A percentile compares a stretch with the other conserved stretches of the same genome.
phyloP scores from a whole-genome alignment of 2,329 filamentous ascomycete genomes.

The Pseudocercospora vitis region DNA sequence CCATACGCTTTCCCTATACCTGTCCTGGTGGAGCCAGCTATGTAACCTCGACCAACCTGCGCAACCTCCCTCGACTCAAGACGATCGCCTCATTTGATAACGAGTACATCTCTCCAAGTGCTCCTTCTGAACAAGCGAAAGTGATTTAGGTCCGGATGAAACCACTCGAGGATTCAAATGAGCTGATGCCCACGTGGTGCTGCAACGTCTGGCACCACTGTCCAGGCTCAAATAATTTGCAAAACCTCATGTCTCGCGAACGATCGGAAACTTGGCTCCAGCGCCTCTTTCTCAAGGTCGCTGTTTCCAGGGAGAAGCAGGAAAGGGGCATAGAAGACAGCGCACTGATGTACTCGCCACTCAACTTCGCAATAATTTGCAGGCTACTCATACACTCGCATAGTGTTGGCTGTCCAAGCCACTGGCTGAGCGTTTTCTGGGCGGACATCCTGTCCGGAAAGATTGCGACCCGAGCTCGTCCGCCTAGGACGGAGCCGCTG shows the following conservation, averaged over 20 bases:
- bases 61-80: conserved; percentile 15
- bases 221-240: background rate
- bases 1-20: background rate
- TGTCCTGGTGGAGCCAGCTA: conserved; percentile 9
- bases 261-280: conserved; percentile 14
- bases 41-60: conserved; percentile 10
- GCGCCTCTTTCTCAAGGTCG: conserved; percentile 20
- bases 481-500: conserved; percentile 19
- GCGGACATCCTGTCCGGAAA: conserved; percentile 13
- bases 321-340: background rate
- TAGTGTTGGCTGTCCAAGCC: conserved; percentile 17
- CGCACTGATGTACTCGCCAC: conserved; percentile 21
- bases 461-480: conserved; percentile 17
- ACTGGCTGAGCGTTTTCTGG: conserved; percentile 16
- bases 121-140: conserved; percentile 7
- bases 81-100: conserved; percentile 7
- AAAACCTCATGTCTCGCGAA: conserved; percentile 2
- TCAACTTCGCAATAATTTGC: conserved; percentile 22
- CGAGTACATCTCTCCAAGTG: conserved; percentile 12
- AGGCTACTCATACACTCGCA: conserved; percentile 18
- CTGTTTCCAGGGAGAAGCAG: conserved; percentile 12
- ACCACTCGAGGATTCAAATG: background rate
- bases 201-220: conserved; percentile 11
- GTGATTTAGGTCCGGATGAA: conserved; percentile 12
- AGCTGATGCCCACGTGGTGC: background rate